Conservation (phyloP, 305 asterid genomes). For the Euphrasia arctica region DNA sequence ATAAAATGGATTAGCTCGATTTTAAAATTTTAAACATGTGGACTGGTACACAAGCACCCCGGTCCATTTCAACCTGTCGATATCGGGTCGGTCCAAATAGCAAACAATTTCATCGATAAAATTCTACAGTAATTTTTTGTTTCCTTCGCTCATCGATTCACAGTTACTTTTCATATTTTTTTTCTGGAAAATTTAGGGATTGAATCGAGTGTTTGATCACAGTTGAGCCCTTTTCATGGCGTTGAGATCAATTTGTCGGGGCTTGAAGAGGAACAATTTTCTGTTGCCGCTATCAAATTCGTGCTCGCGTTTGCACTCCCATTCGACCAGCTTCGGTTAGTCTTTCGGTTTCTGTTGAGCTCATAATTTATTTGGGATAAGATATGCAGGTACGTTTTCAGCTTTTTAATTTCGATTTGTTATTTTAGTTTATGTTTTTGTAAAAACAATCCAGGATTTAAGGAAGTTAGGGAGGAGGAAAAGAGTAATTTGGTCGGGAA, state of each 20-base stretch:
- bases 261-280: conserved; percentile 44
- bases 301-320: conserved; percentile 59
- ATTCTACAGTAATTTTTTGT: too few relatives aligned
- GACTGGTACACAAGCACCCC: too few relatives aligned
- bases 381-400: not conserved
- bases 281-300: conserved; percentile 32
- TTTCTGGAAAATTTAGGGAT: not conserved
- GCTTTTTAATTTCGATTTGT: not conserved
- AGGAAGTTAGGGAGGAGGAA: conserved; percentile 81
- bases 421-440: not conserved
- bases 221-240: conserved; percentile 28
- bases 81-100: too few relatives aligned
- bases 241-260: conserved; percentile 51
- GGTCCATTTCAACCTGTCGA: too few relatives aligned
- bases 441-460: conserved; percentile 49
- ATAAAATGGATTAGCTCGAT: too few relatives aligned
- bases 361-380: not conserved
- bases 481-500: conserved; percentile 79
- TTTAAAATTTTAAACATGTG: too few relatives aligned
- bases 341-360: not conserved
- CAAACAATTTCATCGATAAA: too few relatives aligned
- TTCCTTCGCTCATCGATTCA: too few relatives aligned
- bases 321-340: conserved; percentile 90
- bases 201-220: conserved; percentile 12
- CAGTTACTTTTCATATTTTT: too few relatives aligned